These are phyloP conservation scores for Erigeron philadelphicus DNA, from an alignment of 140 eudicot genomes.

Conservation along the genomic window DNA sequence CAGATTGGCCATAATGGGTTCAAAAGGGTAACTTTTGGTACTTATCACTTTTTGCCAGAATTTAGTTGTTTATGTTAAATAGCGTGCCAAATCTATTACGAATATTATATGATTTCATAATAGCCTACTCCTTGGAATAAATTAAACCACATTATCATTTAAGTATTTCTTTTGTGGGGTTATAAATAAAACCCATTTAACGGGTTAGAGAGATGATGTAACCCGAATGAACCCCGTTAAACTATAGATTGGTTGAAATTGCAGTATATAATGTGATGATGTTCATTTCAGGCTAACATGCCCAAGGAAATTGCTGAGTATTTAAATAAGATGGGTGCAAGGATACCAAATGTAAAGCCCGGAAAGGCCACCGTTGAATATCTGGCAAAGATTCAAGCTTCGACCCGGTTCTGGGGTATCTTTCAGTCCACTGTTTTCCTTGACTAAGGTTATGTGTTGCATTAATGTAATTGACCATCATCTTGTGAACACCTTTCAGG, in stretches of 20 bases:
- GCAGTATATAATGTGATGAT: background rate
- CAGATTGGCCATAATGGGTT: no score
- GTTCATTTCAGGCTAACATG: conserved; percentile 77
- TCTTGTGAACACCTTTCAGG: conserved; percentile 46
- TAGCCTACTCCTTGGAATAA: background rate
- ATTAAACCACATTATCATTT: background rate
- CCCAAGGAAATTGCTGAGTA: conserved; percentile 97
- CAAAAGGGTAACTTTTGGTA: no score
- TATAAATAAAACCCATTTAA: background rate
- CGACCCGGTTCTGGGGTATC: conserved; percentile 99
- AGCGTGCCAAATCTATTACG: no score
- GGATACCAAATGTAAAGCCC: conserved; percentile 89
- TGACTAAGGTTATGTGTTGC: background rate
- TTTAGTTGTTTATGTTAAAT: no score
- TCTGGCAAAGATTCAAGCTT: conserved; percentile 83
- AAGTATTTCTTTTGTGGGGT: background rate
- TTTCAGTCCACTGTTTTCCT: background rate
- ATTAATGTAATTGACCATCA: background rate
- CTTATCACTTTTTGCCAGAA: no score
- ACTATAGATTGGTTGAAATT: no score
- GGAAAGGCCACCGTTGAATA: conserved; percentile 91
- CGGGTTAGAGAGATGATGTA: background rate
- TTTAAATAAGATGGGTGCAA: conserved; percentile 93
- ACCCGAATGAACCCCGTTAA: background rate
- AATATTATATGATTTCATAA: no score